phyloP scores from a whole-genome alignment of 179 eudicot species.

The Patellifolia procumbens region DNA sequence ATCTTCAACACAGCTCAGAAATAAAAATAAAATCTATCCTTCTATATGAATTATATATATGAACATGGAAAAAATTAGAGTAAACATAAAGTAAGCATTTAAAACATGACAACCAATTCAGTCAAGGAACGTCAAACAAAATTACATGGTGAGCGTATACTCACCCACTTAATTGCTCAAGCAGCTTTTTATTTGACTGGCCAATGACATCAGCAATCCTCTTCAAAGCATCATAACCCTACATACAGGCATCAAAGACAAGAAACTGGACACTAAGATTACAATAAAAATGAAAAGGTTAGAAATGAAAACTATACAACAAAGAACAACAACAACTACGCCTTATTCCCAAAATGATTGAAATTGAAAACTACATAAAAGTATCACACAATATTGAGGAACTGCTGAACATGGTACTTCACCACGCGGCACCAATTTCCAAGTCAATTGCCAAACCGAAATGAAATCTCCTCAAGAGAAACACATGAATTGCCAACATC shows the following conservation, averaged over 20 bases:
- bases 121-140: background rate
- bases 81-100: background rate
- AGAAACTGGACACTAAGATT: background rate
- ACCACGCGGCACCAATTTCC: background rate
- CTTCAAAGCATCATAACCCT: slow-evolving; percentile 96
- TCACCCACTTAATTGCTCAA: slow-evolving; percentile 94
- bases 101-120: background rate
- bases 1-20: background rate
- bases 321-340: too few relatives aligned
- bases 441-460: slow-evolving; percentile 5
- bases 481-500: background rate
- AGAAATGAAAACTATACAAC: too few relatives aligned
- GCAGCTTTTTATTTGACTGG: slow-evolving; percentile 50
- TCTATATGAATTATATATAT: background rate
- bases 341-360: too few relatives aligned
- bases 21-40: too few relatives aligned
- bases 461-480: background rate
- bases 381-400: too few relatives aligned
- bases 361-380: too few relatives aligned
- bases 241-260: slow-evolving; percentile 20
- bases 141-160: slow-evolving; percentile 10
- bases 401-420: background rate
- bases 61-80: slow-evolving; percentile 1
- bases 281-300: too few relatives aligned
- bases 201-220: slow-evolving; percentile 83